A percentile compares a stretch with the other conserved stretches of the same genome.
phyloP scores from a whole-genome alignment of 192 early-diverging fungal species.

The Haplosporangium gracile region DNA sequence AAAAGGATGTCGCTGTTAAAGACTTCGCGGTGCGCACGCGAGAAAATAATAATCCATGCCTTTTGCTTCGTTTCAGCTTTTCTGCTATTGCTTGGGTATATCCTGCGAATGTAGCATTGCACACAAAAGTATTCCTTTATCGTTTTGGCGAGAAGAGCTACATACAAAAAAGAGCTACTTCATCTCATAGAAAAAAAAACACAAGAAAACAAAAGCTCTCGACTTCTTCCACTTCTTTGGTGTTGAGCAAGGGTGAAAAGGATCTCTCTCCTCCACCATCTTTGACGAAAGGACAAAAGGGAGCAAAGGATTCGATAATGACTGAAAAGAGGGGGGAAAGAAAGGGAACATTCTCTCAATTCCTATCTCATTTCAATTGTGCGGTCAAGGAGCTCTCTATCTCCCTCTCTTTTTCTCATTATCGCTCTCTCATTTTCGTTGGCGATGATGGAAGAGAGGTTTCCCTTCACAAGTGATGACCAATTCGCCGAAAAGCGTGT shows the following conservation, averaged over 20 bases:
- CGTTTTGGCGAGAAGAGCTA: too few relatives aligned
- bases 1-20: too few relatives aligned
- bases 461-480: neutral
- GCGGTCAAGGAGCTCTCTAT: neutral
- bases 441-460: too few relatives aligned
- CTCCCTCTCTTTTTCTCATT: neutral
- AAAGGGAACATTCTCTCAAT: neutral
- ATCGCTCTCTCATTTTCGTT: neutral
- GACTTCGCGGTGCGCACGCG: too few relatives aligned
- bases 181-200: neutral
- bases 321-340: too few relatives aligned
- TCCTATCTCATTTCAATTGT: neutral
- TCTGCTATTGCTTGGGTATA: too few relatives aligned
- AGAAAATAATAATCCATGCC: too few relatives aligned
- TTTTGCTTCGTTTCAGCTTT: too few relatives aligned
- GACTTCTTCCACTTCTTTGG: neutral
- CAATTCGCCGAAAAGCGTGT: neutral
- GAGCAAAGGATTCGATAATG: neutral
- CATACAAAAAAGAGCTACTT: too few relatives aligned
- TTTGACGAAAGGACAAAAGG: neutral
- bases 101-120: too few relatives aligned
- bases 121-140: too few relatives aligned
- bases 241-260: slow-evolving; percentile 9
- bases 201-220: neutral
- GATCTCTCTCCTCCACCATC: neutral